A percentile compares a stretch with the other conserved stretches of the same genome.
Evolutionary conservation across 352 stramenopile species (phyloP).

Genomic region (Phytophthora fragariae): DNA sequence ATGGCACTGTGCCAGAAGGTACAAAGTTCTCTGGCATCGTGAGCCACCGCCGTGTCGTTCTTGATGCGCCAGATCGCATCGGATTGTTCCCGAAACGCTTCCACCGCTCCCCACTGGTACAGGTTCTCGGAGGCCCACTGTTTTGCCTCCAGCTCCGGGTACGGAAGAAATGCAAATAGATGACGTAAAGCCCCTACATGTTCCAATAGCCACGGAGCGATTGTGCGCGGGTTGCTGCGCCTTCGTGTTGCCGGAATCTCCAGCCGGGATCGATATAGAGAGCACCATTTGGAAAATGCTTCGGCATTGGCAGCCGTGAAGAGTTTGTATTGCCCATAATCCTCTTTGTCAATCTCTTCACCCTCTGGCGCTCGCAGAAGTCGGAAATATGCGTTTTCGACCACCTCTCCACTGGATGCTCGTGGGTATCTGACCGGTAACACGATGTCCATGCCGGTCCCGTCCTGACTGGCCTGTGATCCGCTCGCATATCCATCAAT

Average conservation of each 20-base stretch:
- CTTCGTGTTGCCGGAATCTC: background rate
- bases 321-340: background rate
- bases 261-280: background rate
- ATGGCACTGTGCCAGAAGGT: background rate
- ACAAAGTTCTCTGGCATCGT: background rate
- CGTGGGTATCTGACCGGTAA: background rate
- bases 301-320: background rate
- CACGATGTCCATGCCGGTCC: background rate
- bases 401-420: background rate
- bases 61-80: background rate
- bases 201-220: background rate
- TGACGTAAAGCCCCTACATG: background rate
- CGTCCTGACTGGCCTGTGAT: background rate
- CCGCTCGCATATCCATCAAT: background rate
- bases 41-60: background rate
- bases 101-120: background rate
- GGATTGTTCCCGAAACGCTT: background rate
- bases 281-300: background rate
- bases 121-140: background rate
- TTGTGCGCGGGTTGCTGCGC: background rate
- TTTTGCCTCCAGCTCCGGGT: background rate
- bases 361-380: background rate
- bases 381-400: background rate
- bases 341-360: background rate
- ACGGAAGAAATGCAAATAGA: background rate